A percentile compares a stretch with the other conserved stretches of the same genome.
Evolutionary conservation across 208 protist species (phyloP).

Genomic region (Crithidia mellificae): DNA sequence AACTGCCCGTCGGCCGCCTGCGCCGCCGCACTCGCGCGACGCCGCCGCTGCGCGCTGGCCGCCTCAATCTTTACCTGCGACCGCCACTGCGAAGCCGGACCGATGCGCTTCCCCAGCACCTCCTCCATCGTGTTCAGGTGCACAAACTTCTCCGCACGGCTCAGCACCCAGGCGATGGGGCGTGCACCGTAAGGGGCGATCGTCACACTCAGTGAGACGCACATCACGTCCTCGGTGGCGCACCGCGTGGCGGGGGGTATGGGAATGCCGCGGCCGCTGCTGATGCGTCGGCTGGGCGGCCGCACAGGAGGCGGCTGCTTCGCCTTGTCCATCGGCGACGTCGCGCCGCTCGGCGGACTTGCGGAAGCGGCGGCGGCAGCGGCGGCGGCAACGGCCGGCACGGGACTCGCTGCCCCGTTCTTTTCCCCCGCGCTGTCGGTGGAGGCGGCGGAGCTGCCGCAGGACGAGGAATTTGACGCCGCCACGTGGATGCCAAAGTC

Average conservation of each 20-base stretch:
- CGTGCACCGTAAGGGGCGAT: conserved; percentile 55
- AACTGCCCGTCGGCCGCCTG: not conserved
- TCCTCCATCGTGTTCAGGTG: conserved; percentile 15
- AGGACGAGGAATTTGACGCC: not conserved
- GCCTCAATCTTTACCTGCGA: conserved; percentile 10
- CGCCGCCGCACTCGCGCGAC: conserved; percentile 4
- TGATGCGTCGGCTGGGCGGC: conserved; percentile 15
- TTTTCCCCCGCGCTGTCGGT: not conserved
- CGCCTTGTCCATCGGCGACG: not conserved
- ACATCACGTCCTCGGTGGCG: not conserved
- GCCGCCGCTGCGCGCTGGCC: not conserved
- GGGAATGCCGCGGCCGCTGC: not conserved
- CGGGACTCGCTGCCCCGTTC: not conserved
- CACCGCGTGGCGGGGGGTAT: conserved; percentile 23
- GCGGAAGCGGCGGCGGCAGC: not conserved
- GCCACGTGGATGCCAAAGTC: conserved; percentile 7
- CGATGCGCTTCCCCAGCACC: conserved; percentile 12
- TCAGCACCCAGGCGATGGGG: conserved; percentile 56
- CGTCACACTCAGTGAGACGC: conserved; percentile 16
- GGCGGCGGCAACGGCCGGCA: no score
- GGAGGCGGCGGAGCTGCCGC: conserved; percentile 13
- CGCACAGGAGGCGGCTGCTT: conserved; percentile 18
- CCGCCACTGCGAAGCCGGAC: conserved; percentile 25
- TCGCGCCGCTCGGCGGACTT: not conserved
- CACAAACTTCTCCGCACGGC: conserved; percentile 9